Evolutionary conservation across 306 rosid species (phyloP).

Genomic region (Mucuna pruriens): DNA sequence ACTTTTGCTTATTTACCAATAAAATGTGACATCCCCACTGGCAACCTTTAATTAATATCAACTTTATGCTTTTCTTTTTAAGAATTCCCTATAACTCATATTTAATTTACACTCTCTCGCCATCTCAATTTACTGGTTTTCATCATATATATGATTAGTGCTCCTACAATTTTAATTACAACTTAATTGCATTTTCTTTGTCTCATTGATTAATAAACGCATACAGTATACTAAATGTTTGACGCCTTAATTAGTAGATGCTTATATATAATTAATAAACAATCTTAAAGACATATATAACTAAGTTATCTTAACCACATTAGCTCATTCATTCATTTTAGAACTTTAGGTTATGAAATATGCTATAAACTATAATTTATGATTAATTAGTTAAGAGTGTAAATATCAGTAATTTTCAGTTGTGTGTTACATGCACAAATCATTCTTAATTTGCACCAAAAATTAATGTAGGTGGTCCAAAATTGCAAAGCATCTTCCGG

Average conservation of each 20-base stretch:
- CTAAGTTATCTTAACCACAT: not conserved
- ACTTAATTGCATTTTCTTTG: not conserved
- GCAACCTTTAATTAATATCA: constrained; percentile 32
- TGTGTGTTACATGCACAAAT: not conserved
- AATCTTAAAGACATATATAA: not conserved
- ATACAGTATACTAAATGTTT: not conserved
- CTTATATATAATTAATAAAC: not conserved
- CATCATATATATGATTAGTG: not conserved
- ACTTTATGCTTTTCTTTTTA: constrained; percentile 34
- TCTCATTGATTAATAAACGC: not conserved
- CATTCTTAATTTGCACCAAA: not conserved
- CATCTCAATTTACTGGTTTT: not conserved
- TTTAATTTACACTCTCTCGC: not conserved
- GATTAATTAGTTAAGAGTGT: too few relatives aligned
- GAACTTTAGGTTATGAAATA: not conserved
- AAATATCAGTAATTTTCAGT: too few relatives aligned
- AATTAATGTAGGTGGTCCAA: constrained; percentile 90
- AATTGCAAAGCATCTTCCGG: constrained; percentile 93
- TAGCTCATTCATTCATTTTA: not conserved
- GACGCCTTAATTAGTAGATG: not conserved
- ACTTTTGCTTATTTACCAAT: constrained; percentile 33
- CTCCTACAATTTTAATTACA: not conserved
- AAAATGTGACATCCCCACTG: constrained; percentile 31
- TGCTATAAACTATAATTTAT: too few relatives aligned
- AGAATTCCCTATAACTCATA: constrained; percentile 9